Base-by-base conservation (phyloP, 1,284 basidiomycete genomes). In the Ganoderma resinaceum region DNA sequence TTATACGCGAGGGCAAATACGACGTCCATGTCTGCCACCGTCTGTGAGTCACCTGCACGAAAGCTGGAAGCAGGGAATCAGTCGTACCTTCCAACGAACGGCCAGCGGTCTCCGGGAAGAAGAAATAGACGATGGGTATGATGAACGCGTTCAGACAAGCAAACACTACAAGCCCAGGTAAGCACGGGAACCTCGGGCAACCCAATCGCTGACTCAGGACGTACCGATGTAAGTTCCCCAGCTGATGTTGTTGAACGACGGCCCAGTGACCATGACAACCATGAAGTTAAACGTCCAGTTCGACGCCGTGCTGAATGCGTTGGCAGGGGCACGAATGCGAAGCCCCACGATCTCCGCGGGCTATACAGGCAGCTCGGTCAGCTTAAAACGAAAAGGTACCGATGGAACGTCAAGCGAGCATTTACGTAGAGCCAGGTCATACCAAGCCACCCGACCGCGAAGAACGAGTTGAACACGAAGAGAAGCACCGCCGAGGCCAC, bases 401-500 rank as follows among this genome's bases (percentile, higher is more conserved):
- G 37, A 40, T 1, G n/a, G 59, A n/a, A 40, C 43, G 37, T 62
- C 29, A 9, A 6, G 60, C 43, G 11, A 31, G 18, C 31, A 81
- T 86, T 75, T 69, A 89, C 87, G 72, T 89, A 89, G 65, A 91
- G 79, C 88, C 89, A 90, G 6, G 90, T 89, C 87, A 92, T 91
- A 31, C 89, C 89, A 76, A 91, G 85, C 90, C 89, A 91, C 43
- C 90, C 91, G 66, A 91, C 82, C 0, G 89, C 89, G 78, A 91
- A 92, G 81, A 89, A 89, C 46, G 91, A 85, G 75, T 92, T 91
- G 80, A 91, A 92, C 40, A 90, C 79, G 77, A 90, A 91, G 73
- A 89, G 84, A 76, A 91, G 84, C 11, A 88, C 85, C 1, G 87
- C 83, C 40, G 87, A 89, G 16, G 86, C 83, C 66, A 89, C 79